Conservation (phyloP, 169 alveolate species). For the Cryptosporidium felis region DNA sequence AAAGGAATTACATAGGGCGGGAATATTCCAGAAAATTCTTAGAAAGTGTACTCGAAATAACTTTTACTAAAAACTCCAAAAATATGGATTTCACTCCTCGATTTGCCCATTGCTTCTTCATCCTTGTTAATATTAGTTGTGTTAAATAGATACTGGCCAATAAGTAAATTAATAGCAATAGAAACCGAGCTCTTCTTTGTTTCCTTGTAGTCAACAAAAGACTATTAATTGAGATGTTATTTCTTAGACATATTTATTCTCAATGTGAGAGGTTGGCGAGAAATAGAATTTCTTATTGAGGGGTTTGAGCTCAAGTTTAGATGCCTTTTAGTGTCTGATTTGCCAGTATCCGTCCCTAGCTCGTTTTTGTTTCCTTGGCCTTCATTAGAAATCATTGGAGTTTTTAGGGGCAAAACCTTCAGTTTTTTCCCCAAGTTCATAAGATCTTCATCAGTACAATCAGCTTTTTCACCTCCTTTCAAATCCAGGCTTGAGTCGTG, state of each 20-base stretch:
- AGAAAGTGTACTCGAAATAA: no score
- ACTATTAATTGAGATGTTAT: no score
- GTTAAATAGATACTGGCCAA: no score
- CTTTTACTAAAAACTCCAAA: no score
- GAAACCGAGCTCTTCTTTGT: no score
- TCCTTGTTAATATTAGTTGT: no score
- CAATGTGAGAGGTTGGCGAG: slow-evolving; percentile 26
- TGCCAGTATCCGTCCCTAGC: background rate
- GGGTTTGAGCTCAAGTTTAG: background rate
- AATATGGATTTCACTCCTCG: no score
- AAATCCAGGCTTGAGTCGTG: background rate
- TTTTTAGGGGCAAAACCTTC: background rate
- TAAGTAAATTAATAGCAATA: no score
- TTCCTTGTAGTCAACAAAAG: no score
- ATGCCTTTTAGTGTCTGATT: background rate
- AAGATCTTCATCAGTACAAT: background rate
- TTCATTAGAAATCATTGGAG: slow-evolving; percentile 9
- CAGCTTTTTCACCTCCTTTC: background rate
- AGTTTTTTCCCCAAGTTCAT: background rate
- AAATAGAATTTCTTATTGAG: background rate
- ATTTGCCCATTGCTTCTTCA: no score
- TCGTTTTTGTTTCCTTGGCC: background rate
- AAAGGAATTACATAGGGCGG: no score
- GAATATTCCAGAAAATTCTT: no score
- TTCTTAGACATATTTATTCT: slow-evolving; percentile 61